phyloP scores from a whole-genome alignment of 2,329 filamentous ascomycete genomes.

The Aspergillus sergii region DNA sequence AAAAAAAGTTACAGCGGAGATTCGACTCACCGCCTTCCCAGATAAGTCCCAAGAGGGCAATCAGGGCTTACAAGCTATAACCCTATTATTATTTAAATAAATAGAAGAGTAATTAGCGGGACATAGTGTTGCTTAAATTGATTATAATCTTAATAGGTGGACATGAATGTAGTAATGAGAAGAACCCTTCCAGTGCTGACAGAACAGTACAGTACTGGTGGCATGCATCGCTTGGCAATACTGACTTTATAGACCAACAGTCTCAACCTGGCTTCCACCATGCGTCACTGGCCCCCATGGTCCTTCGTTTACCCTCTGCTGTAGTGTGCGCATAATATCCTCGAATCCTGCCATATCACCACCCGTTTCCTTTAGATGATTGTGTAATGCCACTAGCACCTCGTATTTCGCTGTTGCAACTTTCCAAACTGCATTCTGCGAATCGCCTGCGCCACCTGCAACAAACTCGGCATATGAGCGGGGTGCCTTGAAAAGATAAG shows the following conservation, averaged over 20 bases:
- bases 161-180: background rate
- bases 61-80: conserved; percentile 14
- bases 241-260: conserved; percentile 35
- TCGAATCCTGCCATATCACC: conserved; percentile 37
- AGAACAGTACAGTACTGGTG: background rate
- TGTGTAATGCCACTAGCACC: conserved; percentile 53
- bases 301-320: conserved; percentile 45
- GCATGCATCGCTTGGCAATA: background rate
- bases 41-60: conserved; percentile 7
- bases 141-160: background rate
- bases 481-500: conserved; percentile 60
- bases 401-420: conserved; percentile 62
- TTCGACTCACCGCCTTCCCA: conserved; percentile 27
- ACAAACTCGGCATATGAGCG: conserved; percentile 62
- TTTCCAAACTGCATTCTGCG: conserved; percentile 60
- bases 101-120: background rate
- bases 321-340: conserved; percentile 44
- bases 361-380: conserved; percentile 43
- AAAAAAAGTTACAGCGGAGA: conserved; percentile 27
- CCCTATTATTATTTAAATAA: conserved; percentile 7
- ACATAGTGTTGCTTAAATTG: background rate
- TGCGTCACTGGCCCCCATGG: conserved; percentile 41
- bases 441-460: conserved; percentile 57
- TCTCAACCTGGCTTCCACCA: conserved; percentile 37
- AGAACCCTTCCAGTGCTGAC: background rate